Conservation (phyloP, 1,284 basidiomycete species). For the Cryptococcus sp. region DNA sequence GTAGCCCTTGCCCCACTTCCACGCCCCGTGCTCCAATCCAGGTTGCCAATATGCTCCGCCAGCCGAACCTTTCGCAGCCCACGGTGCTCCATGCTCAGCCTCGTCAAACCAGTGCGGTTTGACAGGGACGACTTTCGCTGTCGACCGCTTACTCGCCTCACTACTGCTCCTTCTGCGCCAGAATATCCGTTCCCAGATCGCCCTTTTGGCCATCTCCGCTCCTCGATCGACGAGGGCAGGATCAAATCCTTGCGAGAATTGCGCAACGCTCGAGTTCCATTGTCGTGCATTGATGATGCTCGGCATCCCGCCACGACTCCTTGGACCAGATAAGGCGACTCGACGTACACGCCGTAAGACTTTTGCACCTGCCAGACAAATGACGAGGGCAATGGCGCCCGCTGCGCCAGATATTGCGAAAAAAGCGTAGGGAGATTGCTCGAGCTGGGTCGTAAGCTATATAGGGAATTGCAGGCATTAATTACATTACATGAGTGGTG, state of each 20-base stretch:
- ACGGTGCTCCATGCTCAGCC: neutral
- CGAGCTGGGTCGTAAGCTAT: conserved; percentile 50
- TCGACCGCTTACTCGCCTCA: neutral
- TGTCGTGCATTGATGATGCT: conserved; percentile 9
- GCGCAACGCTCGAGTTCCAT: conserved; percentile 20
- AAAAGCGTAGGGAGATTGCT: conserved; percentile 53
- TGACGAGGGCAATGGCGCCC: conserved; percentile 37
- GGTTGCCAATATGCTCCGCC: neutral
- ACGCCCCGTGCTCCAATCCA: conserved; percentile 5
- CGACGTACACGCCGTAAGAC: conserved; percentile 47
- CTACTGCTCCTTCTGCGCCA: conserved; percentile 8
- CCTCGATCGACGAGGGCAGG: conserved; percentile 17
- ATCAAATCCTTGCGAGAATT: conserved; percentile 20
- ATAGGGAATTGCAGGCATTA: neutral
- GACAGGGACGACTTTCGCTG: neutral
- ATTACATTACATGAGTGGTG: neutral
- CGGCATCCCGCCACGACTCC: conserved; percentile 5
- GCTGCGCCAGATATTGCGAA: conserved; percentile 45
- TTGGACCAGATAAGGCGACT: conserved; percentile 39
- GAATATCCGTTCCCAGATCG: conserved; percentile 19
- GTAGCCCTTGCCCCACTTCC: conserved; percentile 17
- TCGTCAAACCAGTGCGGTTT: neutral
- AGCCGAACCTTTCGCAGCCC: neutral
- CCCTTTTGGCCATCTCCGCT: conserved; percentile 14
- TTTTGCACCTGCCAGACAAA: conserved; percentile 45